phyloP scores from a whole-genome alignment of 345 rosid genomes.

The Excoecaria agallocha region DNA sequence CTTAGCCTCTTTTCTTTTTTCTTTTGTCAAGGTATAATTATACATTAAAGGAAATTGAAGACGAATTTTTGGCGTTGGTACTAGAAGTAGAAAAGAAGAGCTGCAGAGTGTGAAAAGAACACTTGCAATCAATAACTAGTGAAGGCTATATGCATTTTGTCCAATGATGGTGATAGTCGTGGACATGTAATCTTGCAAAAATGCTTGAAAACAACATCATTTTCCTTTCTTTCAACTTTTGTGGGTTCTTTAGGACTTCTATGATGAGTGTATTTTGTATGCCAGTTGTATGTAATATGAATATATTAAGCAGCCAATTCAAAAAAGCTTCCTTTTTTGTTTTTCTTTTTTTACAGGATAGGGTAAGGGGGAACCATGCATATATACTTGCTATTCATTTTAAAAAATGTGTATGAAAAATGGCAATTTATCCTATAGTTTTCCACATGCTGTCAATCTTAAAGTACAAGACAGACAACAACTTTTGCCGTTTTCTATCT shows the following conservation, averaged over 20 bases:
- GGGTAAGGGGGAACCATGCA: too few species aligned
- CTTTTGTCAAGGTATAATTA: background rate
- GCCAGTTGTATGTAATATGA: slow-evolving; percentile 1
- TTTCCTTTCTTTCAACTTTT: background rate
- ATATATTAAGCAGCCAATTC: background rate
- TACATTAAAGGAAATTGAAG: background rate
- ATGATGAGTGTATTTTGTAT: background rate
- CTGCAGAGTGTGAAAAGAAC: slow-evolving; percentile 18
- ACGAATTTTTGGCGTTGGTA: background rate
- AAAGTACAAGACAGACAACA: too few species aligned
- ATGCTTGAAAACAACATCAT: background rate
- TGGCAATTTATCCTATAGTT: too few species aligned
- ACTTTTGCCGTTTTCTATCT: too few species aligned
- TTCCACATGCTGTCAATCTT: too few species aligned
- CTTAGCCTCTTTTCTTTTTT: background rate
- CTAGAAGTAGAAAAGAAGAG: background rate
- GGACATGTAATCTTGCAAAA: background rate
- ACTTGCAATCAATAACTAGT: background rate
- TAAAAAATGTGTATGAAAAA: too few species aligned
- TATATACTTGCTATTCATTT: too few species aligned
- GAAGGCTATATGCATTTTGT: background rate
- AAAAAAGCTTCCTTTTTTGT: background rate
- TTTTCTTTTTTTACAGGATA: too few species aligned
- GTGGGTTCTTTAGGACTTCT: background rate
- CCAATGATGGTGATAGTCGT: slow-evolving; percentile 5